Evolutionary conservation across 2,329 filamentous ascomycete genomes (phyloP).

Genomic region (Fusarium compactum): DNA sequence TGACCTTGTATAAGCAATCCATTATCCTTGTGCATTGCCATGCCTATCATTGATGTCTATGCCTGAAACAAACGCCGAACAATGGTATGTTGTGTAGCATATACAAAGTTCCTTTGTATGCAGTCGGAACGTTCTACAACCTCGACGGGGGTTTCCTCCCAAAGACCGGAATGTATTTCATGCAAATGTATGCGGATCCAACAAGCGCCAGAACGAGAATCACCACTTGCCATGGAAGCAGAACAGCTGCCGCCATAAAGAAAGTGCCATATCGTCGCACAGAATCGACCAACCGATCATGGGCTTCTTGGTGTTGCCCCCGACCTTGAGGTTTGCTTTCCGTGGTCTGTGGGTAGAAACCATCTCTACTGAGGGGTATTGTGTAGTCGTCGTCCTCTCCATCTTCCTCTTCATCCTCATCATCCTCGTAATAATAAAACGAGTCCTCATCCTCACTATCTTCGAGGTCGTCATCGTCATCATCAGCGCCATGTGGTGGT

Average conservation of each 20-base stretch:
- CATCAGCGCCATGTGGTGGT: slow-evolving; percentile 61
- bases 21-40: slow-evolving; percentile 16
- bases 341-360: slow-evolving; percentile 24
- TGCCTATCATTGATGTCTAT: slow-evolving; percentile 25
- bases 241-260: slow-evolving; percentile 59
- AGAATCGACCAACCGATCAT: slow-evolving; percentile 55
- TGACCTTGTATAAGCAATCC: slow-evolving; percentile 11
- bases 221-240: slow-evolving; percentile 60
- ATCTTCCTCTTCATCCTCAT: slow-evolving; percentile 42
- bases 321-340: slow-evolving; percentile 48
- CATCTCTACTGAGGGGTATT: slow-evolving; percentile 40
- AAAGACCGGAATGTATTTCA: slow-evolving; percentile 46
- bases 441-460: slow-evolving; percentile 48
- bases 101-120: slow-evolving; percentile 25
- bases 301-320: slow-evolving; percentile 51
- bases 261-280: slow-evolving; percentile 59
- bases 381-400: slow-evolving; percentile 45
- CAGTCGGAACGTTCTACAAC: slow-evolving; percentile 44
- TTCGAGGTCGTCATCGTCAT: slow-evolving; percentile 50
- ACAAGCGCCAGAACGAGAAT: slow-evolving; percentile 51
- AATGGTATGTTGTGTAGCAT: slow-evolving; percentile 46
- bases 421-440: slow-evolving; percentile 42
- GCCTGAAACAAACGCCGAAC: slow-evolving; percentile 49
- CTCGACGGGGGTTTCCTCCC: slow-evolving; percentile 37
- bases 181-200: slow-evolving; percentile 58